A percentile compares a stretch with the other conserved stretches of the same genome.
These are phyloP conservation scores for Trichoderma sp. DNA, from an alignment of 2,329 filamentous ascomycete species.

Conservation along the genomic window DNA sequence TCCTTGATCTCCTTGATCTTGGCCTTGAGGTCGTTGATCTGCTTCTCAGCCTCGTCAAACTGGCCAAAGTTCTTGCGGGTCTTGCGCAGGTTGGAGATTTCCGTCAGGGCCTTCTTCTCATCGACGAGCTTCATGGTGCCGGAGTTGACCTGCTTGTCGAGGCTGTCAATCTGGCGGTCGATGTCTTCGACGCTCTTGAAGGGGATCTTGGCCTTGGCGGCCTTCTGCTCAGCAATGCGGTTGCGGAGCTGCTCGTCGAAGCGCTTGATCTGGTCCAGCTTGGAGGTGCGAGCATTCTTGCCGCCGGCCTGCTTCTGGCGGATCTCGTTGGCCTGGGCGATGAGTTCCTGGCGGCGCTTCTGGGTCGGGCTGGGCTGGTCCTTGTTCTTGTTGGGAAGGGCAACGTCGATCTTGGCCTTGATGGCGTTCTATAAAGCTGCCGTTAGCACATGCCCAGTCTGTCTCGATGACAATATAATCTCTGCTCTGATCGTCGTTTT, in stretches of 20 bases:
- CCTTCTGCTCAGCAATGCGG: constrained; percentile 84
- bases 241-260: constrained; percentile 87
- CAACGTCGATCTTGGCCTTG: constrained; percentile 84
- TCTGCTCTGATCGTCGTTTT: not conserved
- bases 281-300: constrained; percentile 76
- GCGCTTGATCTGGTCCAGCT: constrained; percentile 88
- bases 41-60: constrained; percentile 83
- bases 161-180: constrained; percentile 75
- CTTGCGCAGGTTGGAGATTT: constrained; percentile 82
- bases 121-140: constrained; percentile 95
- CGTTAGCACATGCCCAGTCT: not conserved
- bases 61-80: constrained; percentile 86
- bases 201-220: constrained; percentile 72
- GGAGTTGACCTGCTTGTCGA: constrained; percentile 83
- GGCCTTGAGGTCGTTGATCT: constrained; percentile 81
- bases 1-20: constrained; percentile 90
- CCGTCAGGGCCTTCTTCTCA: constrained; percentile 88
- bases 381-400: constrained; percentile 70
- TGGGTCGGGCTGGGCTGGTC: constrained; percentile 78
- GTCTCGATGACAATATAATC: not conserved
- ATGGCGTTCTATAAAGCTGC: constrained; percentile 69
- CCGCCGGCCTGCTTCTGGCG: constrained; percentile 82
- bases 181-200: constrained; percentile 90
- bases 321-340: constrained; percentile 79
- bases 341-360: constrained; percentile 84